Percentiles rank a stretch among this genome's conserved stretches.
Conservation (phyloP, 129 eudicot species). For the Saussurea involucrata region DNA sequence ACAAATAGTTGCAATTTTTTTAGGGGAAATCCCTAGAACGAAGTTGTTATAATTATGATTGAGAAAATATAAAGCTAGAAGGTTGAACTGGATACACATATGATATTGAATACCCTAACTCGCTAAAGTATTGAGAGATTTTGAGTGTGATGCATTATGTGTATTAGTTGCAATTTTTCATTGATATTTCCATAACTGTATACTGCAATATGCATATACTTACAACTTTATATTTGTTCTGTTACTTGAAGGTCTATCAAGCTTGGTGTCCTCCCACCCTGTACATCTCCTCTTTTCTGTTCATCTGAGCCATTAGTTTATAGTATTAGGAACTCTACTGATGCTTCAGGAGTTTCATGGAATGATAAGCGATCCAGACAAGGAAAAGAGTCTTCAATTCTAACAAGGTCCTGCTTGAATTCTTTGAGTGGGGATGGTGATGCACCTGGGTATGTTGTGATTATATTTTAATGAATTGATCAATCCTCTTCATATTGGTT, state of each 20-base stretch:
- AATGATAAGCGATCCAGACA: slow-evolving; percentile 64
- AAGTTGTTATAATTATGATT: background rate
- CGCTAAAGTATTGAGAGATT: background rate
- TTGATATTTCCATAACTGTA: background rate
- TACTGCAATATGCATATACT: background rate
- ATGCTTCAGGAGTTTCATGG: slow-evolving; percentile 69
- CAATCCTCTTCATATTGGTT: background rate
- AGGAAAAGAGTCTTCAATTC: slow-evolving; percentile 56
- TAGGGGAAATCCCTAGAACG: background rate
- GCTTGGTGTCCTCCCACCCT: slow-evolving; percentile 63
- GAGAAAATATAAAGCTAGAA: background rate
- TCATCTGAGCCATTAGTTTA: slow-evolving; percentile 49
- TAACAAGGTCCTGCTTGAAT: slow-evolving; percentile 67
- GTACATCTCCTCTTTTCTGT: slow-evolving; percentile 33
- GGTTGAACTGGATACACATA: background rate
- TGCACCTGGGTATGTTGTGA: slow-evolving; percentile 55
- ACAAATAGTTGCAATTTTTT: background rate
- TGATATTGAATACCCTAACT: background rate
- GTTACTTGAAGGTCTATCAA: slow-evolving; percentile 58
- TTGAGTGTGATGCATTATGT: background rate
- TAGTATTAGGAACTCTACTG: slow-evolving; percentile 60
- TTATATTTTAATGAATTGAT: background rate
- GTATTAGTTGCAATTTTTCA: background rate
- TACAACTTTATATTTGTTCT: background rate
- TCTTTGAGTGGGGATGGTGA: slow-evolving; percentile 50